Evolutionary conservation across 2,329 filamentous ascomycete genomes (phyloP), one percentile per base, ranked within the genome.

Genomic region (Colletotrichum coccodes): DNA sequence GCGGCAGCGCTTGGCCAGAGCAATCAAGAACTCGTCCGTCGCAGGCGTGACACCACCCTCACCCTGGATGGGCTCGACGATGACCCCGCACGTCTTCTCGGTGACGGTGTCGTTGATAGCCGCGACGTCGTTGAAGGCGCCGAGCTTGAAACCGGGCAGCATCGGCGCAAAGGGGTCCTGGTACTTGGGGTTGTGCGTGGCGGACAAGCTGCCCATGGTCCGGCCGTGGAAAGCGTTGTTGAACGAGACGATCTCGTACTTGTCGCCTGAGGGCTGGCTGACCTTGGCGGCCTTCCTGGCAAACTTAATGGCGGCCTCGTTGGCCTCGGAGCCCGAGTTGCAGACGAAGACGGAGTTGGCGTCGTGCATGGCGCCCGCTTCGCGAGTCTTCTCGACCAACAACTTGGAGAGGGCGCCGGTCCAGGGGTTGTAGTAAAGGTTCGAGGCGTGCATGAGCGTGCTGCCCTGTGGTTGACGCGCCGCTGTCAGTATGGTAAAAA

Each of bases 271-370:
- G 1, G 92, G 89, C 71, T 94, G 91, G 32, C 91, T 75, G 11
- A 89, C 84, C 80, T 95, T 95, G 74, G 94, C 95, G 26, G 92
- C 91, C 82, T 99, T 99, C 74, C 96, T 90, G 23, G 95, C 93
- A 76, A 99, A 98, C 81, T 99, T 99, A 79, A 99, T 92, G 40
- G 95, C 96, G 1, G 95, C 96, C 83, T 99, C 96, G 80, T 99
- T 99, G 77, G 96, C 96, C 83, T 99, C 96, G 69, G 93, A 94
- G 68, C 96, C 96, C 4, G 95, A 98, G 83, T 99, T 99, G 85
- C 94, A 97, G 72, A 99, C 88, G 78, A 99, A 99, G 3, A 94
- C 94, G 64, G 93, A 89, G 23, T 88, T 85, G 21, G 92, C 94
- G 76, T 92, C 89, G 73, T 92, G 89, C 92, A 98, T 97, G 72